Percentiles rank a stretch among this genome's conserved stretches.
Conservation (phyloP, 306 rosid species). For the Sechiopsis laciniata region DNA sequence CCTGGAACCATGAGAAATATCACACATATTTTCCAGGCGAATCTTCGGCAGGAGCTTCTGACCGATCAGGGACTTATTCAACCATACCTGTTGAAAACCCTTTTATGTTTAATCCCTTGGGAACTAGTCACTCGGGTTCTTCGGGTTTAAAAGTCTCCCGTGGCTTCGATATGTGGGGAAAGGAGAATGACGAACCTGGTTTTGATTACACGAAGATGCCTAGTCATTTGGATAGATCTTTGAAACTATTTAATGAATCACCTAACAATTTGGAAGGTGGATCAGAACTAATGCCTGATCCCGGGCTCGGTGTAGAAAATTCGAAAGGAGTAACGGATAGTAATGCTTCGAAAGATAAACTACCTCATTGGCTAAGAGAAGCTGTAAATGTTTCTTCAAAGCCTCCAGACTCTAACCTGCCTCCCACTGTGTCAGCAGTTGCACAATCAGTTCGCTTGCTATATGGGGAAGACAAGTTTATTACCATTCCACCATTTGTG, state of each 20-base stretch:
- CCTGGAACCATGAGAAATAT: constrained; percentile 54
- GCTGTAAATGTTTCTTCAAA: constrained; percentile 73
- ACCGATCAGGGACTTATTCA: constrained; percentile 69
- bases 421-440: constrained; percentile 85
- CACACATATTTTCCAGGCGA: constrained; percentile 51
- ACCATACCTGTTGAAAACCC: constrained; percentile 54
- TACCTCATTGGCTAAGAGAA: constrained; percentile 98
- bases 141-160: constrained; percentile 57
- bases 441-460: constrained; percentile 85
- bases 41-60: constrained; percentile 60
- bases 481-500: constrained; percentile 79
- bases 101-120: constrained; percentile 63
- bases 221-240: constrained; percentile 56
- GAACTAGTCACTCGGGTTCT: constrained; percentile 59
- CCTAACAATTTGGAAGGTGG: constrained; percentile 42
- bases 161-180: constrained; percentile 35
- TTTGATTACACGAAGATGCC: constrained; percentile 56
- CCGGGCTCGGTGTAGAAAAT: constrained; percentile 34
- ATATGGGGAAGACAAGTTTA: constrained; percentile 71
- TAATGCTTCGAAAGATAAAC: constrained; percentile 65
- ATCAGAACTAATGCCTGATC: constrained; percentile 45
- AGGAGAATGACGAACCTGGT: constrained; percentile 50
- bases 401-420: constrained; percentile 67
- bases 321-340: constrained; percentile 52
- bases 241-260: constrained; percentile 38